A percentile compares a stretch with the other conserved stretches of the same genome.
Conservation (phyloP, 1,139 yeast genomes). For the Taphrina pruni region DNA sequence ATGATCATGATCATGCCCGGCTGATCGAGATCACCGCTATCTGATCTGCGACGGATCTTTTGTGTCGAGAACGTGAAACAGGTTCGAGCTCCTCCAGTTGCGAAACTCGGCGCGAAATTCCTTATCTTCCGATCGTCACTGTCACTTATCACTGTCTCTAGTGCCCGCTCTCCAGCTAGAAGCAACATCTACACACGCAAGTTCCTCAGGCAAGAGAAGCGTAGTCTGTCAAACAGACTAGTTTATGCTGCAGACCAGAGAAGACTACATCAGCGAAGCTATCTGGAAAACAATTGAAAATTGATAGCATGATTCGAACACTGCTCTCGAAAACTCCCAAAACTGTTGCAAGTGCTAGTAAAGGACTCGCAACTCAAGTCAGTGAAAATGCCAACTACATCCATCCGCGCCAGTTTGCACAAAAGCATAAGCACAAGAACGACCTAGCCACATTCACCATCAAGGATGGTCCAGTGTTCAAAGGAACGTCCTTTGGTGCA, state of each 20-base stretch:
- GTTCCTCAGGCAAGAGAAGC: conserved; percentile 4
- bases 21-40: not conserved
- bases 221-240: conserved; percentile 17
- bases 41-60: not conserved
- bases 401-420: conserved; percentile 39
- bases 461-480: conserved; percentile 90
- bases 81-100: conserved; percentile 6
- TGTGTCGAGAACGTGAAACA: not conserved
- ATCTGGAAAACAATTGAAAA: conserved; percentile 27
- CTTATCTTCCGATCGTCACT: conserved; percentile 17
- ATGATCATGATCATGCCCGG: not conserved
- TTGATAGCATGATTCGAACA: conserved; percentile 25
- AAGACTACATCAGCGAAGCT: conserved; percentile 30
- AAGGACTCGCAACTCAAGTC: conserved; percentile 30
- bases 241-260: conserved; percentile 35
- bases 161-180: not conserved
- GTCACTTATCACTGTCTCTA: conserved; percentile 1
- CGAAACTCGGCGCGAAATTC: conserved; percentile 16
- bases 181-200: too few relatives aligned
- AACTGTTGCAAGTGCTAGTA: not conserved
- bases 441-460: conserved; percentile 90
- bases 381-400: conserved; percentile 37
- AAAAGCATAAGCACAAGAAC: conserved; percentile 48
- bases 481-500: conserved; percentile 94
- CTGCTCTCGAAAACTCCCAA: conserved; percentile 13